These are phyloP conservation scores for Scenedesmus sp. DNA, from an alignment of 163 green algal genomes.

Conservation along the genomic window DNA sequence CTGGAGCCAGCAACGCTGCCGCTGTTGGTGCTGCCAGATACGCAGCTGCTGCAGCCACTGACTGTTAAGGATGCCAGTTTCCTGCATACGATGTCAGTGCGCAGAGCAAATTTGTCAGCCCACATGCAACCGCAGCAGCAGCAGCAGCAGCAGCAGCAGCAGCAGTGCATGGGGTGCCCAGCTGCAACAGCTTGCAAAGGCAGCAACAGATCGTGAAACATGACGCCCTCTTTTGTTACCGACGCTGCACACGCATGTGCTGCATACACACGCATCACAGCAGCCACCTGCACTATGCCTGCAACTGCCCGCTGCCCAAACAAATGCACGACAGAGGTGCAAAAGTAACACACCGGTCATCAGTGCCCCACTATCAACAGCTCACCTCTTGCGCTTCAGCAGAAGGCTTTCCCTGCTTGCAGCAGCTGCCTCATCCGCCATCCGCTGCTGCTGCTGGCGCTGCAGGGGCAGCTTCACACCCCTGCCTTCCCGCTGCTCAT, in stretches of 20 bases:
- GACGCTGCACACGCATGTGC: no score
- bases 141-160: no score
- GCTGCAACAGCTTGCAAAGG: no score
- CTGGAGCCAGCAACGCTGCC: background rate
- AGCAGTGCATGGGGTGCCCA: no score
- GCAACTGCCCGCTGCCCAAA: no score
- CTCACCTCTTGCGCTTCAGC: background rate
- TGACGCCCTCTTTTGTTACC: no score
- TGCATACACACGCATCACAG: no score
- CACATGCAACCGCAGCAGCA: no score
- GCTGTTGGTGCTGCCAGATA: background rate
- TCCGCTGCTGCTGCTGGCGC: background rate
- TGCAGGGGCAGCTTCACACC: background rate
- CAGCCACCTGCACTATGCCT: no score
- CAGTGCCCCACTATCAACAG: no score
- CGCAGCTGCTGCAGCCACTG: constrained; percentile 13
- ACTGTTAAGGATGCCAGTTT: background rate
- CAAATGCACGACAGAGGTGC: background rate
- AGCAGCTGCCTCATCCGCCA: background rate
- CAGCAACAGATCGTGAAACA: no score
- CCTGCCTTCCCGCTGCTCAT: background rate
- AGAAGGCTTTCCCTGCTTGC: background rate
- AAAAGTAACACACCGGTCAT: background rate
- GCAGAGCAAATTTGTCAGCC: background rate
- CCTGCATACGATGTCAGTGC: background rate